These are phyloP conservation scores for Mortierella sp. DNA, from an alignment of 371 early-diverging fungal genomes.

Conservation along the genomic window DNA sequence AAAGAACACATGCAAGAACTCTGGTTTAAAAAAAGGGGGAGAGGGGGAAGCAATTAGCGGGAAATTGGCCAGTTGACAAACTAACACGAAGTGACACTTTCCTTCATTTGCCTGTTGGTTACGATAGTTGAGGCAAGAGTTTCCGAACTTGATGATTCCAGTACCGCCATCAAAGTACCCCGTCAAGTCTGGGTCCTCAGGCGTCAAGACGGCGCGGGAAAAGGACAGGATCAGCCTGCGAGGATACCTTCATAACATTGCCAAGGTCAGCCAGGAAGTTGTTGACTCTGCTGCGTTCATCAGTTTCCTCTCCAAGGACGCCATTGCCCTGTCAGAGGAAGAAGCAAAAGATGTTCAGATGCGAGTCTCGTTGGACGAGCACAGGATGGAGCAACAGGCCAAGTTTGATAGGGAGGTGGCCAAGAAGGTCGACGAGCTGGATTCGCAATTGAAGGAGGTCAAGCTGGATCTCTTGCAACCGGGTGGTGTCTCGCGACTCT, in stretches of 20 bases:
- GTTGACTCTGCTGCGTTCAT: conserved; percentile 54
- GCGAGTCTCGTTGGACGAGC: conserved; percentile 59
- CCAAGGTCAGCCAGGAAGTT: conserved; percentile 60
- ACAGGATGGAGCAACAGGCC: conserved; percentile 63
- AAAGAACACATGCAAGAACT: too few species aligned
- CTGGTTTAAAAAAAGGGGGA: neutral
- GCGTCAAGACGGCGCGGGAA: conserved; percentile 57
- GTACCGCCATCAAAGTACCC: conserved; percentile 38
- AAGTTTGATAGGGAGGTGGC: conserved; percentile 66
- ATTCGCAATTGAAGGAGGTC: conserved; percentile 64
- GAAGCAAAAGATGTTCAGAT: conserved; percentile 63
- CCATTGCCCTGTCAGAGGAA: conserved; percentile 58
- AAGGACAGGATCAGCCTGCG: conserved; percentile 70
- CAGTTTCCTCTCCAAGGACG: conserved; percentile 63
- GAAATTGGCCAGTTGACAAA: too few species aligned
- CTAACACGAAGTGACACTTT: neutral
- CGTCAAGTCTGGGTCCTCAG: conserved; percentile 34
- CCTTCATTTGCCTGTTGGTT: neutral
- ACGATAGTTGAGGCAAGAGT: conserved; percentile 38
- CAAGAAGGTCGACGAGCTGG: conserved; percentile 66
- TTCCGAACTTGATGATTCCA: conserved; percentile 40
- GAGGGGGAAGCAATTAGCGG: neutral
- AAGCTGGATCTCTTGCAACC: conserved; percentile 69
- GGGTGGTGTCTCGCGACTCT: conserved; percentile 54
- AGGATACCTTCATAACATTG: conserved; percentile 63